Evolutionary conservation across 169 alveolate genomes (phyloP).

Genomic region (Ichthyophthirius multifiliis): DNA sequence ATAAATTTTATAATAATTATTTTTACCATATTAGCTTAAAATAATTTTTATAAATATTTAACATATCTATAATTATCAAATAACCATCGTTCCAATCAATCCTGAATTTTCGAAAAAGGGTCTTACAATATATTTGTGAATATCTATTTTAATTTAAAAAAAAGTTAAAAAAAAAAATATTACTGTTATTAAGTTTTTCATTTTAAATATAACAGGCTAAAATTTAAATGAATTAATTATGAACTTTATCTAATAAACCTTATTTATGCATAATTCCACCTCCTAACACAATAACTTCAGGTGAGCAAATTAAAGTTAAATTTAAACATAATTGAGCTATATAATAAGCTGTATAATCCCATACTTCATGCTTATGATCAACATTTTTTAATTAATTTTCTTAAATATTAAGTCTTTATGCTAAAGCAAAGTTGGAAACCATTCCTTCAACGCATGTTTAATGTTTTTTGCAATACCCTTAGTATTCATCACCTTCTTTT

Average conservation of each 20-base stretch:
- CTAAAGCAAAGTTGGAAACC: conserved; percentile 53
- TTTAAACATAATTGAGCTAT: conserved; percentile 54
- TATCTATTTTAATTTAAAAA: not conserved
- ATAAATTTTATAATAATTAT: too few relatives aligned
- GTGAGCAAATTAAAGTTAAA: conserved; percentile 45
- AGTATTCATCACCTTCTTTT: conserved; percentile 39
- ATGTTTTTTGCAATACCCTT: conserved; percentile 41
- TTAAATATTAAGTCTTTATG: conserved; percentile 42
- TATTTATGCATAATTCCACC: conserved; percentile 84
- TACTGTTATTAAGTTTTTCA: not conserved
- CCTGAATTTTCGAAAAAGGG: conserved; percentile 22
- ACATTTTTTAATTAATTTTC: conserved; percentile 29
- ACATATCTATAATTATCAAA: not conserved
- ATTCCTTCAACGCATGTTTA: conserved; percentile 39
- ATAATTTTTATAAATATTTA: too few relatives aligned
- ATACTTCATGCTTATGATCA: conserved; percentile 58
- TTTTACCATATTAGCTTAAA: too few relatives aligned
- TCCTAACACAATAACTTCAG: conserved; percentile 76
- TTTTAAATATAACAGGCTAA: conserved; percentile 36
- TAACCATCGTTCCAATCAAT: conserved; percentile 24
- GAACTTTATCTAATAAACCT: conserved; percentile 28
- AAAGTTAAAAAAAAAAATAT: not conserved
- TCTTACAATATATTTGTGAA: conserved; percentile 15
- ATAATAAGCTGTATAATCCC: conserved; percentile 75
- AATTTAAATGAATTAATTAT: conserved; percentile 9